These are phyloP conservation scores for Cyberlindnera japonica DNA, from an alignment of 805 yeast species.

Conservation along the genomic window DNA sequence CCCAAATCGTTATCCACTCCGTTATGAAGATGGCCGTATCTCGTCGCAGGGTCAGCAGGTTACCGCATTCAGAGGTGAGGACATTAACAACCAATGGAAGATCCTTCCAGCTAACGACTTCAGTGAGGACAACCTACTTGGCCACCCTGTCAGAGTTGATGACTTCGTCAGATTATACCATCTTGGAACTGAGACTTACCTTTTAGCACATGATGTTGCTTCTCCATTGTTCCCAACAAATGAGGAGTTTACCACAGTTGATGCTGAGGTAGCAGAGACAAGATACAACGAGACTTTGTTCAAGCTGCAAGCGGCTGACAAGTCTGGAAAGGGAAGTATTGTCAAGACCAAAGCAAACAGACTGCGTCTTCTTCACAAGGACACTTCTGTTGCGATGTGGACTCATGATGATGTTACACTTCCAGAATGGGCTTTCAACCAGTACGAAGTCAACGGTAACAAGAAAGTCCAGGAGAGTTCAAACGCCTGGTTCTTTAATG, in stretches of 20 bases:
- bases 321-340: constrained; percentile 43
- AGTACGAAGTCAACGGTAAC: constrained; percentile 94
- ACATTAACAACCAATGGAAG: constrained; percentile 80
- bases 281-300: constrained; percentile 75
- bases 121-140: constrained; percentile 35
- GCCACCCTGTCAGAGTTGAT: constrained; percentile 59
- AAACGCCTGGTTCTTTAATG: constrained; percentile 75
- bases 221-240: constrained; percentile 91
- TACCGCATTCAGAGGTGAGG: constrained; percentile 58
- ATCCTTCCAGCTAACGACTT: constrained; percentile 59
- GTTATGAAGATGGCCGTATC: constrained; percentile 94
- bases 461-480: constrained; percentile 67
- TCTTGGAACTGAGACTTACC: constrained; percentile 69
- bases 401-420: constrained; percentile 77
- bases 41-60: constrained; percentile 95
- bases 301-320: constrained; percentile 59
- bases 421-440: constrained; percentile 94
- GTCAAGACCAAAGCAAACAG: constrained; percentile 69
- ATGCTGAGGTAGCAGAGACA: constrained; percentile 52
- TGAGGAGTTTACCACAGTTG: constrained; percentile 83
- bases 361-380: constrained; percentile 73
- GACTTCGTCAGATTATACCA: constrained; percentile 80
- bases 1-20: constrained; percentile 65
- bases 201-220: constrained; percentile 93
- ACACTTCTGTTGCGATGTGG: constrained; percentile 91